phyloP scores from a whole-genome alignment of 2,329 filamentous ascomycete genomes.

The Fusarium sp. region DNA sequence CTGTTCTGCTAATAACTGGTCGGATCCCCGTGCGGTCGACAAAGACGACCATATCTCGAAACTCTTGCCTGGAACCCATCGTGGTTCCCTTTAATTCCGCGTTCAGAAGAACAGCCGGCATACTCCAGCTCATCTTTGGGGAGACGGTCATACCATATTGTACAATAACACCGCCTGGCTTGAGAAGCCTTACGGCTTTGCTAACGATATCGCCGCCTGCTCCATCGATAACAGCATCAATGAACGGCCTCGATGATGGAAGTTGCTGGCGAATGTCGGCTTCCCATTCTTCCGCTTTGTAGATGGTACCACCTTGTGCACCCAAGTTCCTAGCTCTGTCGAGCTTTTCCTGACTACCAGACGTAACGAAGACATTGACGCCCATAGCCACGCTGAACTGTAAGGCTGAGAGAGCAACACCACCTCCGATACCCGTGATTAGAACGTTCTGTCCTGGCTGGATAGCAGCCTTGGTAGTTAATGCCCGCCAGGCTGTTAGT shows the following conservation, averaged over 20 bases:
- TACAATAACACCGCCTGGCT: neutral
- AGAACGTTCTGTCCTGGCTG: neutral
- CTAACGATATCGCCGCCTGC: neutral
- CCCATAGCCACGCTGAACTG: neutral
- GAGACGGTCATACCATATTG: neutral
- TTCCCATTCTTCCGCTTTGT: neutral
- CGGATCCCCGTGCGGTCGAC: neutral
- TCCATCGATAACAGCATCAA: neutral
- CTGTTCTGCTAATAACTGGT: neutral
- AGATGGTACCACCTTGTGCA: neutral
- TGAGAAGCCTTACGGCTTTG: neutral
- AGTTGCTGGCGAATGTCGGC: neutral
- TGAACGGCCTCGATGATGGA: neutral
- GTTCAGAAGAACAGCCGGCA: neutral
- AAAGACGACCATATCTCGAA: neutral
- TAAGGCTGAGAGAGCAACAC: neutral
- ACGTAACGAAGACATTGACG: neutral
- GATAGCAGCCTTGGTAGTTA: neutral
- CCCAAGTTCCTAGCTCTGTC: neutral
- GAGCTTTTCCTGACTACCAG: neutral
- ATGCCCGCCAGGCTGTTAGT: neutral
- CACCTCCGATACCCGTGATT: neutral
- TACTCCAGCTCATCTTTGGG: neutral
- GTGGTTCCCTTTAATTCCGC: neutral
- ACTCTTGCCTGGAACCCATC: neutral